Percentiles rank a stretch among this genome's conserved stretches.
Evolutionary conservation across 192 early-diverging fungal genomes (phyloP).

Genomic region (Diversispora eburnea): DNA sequence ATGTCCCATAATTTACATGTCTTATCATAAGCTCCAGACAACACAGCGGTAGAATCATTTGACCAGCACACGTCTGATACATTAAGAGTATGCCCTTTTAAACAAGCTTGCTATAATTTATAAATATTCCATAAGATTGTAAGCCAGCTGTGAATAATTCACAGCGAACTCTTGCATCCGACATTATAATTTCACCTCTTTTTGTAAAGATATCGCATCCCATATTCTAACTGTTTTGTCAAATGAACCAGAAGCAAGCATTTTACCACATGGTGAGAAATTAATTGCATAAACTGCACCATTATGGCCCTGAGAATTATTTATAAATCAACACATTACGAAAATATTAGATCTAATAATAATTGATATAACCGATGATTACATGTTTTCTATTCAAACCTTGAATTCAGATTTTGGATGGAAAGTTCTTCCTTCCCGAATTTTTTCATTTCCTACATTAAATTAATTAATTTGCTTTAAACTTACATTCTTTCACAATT

Average conservation of each 20-base stretch:
- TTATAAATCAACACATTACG: too few species aligned
- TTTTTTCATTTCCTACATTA: conserved; percentile 26
- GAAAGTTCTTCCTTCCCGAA: conserved; percentile 53
- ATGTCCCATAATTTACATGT: conserved; percentile 81
- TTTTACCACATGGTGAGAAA: conserved; percentile 79
- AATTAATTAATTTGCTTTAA: not conserved
- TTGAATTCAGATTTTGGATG: conserved; percentile 66
- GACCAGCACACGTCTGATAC: conserved; percentile 79
- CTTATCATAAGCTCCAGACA: conserved; percentile 78
- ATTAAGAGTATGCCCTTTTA: conserved; percentile 75
- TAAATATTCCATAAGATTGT: not conserved
- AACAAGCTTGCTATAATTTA: conserved; percentile 48
- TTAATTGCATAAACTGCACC: conserved; percentile 90
- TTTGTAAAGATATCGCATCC: conserved; percentile 65
- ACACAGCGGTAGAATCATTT: conserved; percentile 55
- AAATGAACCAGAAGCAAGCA: conserved; percentile 88
- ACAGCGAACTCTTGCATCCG: too few species aligned
- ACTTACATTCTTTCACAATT: too few species aligned
- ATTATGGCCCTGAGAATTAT: conserved; percentile 62
- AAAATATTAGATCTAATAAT: not conserved
- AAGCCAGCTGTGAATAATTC: too few species aligned
- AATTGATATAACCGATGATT: not conserved
- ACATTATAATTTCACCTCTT: conserved; percentile 49
- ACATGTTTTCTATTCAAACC: conserved; percentile 32
- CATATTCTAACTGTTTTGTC: conserved; percentile 91